Base-by-base conservation (phyloP, 495 filamentous ascomycete species). In the Hypomontagnella submonticulosa region DNA sequence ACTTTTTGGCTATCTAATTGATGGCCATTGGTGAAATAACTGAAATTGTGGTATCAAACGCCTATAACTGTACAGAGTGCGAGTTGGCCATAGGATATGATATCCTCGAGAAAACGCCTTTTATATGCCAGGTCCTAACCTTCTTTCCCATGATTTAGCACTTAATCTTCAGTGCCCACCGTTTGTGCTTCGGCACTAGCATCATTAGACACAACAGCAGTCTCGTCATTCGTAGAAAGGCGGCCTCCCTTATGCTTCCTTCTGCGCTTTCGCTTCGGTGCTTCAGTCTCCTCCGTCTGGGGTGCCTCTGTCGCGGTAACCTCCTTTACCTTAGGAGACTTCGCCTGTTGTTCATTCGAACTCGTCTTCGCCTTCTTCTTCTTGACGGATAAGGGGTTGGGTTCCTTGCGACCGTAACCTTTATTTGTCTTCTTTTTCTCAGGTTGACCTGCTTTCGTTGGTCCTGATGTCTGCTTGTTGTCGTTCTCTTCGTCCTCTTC, bases 341-440 rank as follows among this genome's bases (percentile, higher is more conserved):
- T 62, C 10, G 60, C 30, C 33, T 51, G 16, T 13, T 66, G 56
- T 18, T 44, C 60, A 37, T 54, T 40, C 16, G 48, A 7, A 34
- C 49, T 41, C 57, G 53, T n/a, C 40, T 55, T 60, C 41, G 67
- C 44, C 80, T 90, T 92, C 53, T 87, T 75, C 79, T 97, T 99
- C 83, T 92, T 96, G 66, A 96, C 79, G 60, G 92, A 88, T 63
- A 98, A 79, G 8, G 95, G 95, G 80, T 99, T 99, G 7, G 94
- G 92, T 6, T 82, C 89, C 76, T 94, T 97, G 0, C 79, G 83
- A 15, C 93, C 93, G 61, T 86, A 81, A 8, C 5, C 43, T 50
- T 75, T 77, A 66, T 81, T 89, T 61, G 82, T 79, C 67, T 84
- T 90, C 71, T 86, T 89, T 75, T 85, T 88, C 67, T 82, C 79